Conservation (phyloP, 495 filamentous ascomycete genomes). For the Paragyromitra xinjiangensis region DNA sequence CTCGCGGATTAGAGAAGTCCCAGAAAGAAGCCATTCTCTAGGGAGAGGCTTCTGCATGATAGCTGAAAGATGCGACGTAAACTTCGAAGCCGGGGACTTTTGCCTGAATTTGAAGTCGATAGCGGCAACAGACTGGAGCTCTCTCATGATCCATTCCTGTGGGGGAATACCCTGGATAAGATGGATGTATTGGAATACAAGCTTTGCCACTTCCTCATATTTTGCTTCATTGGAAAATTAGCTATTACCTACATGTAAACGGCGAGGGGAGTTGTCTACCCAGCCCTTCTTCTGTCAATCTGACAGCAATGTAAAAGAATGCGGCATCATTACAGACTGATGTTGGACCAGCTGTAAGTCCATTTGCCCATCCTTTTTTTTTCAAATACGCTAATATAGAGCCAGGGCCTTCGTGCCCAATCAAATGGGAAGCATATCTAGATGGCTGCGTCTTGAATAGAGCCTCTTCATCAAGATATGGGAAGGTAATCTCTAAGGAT, state of each 20-base stretch:
- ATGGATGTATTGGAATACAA: conserved; percentile 92
- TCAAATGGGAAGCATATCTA: conserved; percentile 89
- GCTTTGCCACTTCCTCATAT: conserved; percentile 86
- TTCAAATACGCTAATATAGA: conserved; percentile 97
- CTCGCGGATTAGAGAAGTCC: conserved; percentile 72
- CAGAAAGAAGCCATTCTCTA: conserved; percentile 85
- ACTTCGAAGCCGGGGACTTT: conserved; percentile 86
- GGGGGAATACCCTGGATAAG: conserved; percentile 82
- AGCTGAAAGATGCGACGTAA: conserved; percentile 80
- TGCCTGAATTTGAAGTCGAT: conserved; percentile 95
- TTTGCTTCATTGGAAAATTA: conserved; percentile 65
- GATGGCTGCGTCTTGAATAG: conserved; percentile 85
- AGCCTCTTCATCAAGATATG: conserved; percentile 86
- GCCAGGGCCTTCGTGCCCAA: conserved; percentile 96
- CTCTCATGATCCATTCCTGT: conserved; percentile 91
- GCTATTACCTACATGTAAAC: conserved; percentile 55
- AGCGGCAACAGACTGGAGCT: conserved; percentile 86
- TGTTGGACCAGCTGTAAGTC: conserved; percentile 78
- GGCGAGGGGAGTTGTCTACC: conserved; percentile 34
- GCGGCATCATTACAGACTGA: conserved; percentile 83
- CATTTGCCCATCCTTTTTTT: conserved; percentile 93
- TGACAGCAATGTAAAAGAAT: conserved; percentile 80
- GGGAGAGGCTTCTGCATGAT: conserved; percentile 91
- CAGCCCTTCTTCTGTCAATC: conserved; percentile 84
- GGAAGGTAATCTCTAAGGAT: conserved; percentile 84